Evolutionary conservation across 305 asterid genomes (phyloP).

Genomic region (Euphrasia arctica): DNA sequence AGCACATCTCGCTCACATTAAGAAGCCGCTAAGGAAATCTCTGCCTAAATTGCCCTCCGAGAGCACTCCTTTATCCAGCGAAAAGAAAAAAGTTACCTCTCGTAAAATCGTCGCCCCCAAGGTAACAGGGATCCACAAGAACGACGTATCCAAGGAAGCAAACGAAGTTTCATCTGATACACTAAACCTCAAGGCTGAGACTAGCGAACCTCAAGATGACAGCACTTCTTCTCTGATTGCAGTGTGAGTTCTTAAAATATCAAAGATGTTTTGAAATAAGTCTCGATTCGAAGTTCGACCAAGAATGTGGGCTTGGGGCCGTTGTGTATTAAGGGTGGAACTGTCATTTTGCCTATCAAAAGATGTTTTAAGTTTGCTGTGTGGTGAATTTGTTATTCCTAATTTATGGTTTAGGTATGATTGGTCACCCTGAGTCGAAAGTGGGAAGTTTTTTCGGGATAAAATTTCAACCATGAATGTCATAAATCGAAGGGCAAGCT

Average conservation of each 20-base stretch:
- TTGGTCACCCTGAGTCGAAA: slow-evolving; percentile 29
- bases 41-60: slow-evolving; percentile 83
- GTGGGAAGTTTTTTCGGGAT: slow-evolving; percentile 35
- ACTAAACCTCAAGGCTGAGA: slow-evolving; percentile 26
- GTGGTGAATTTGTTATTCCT: slow-evolving; percentile 40
- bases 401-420: slow-evolving; percentile 38
- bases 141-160: slow-evolving; percentile 26
- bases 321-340: slow-evolving; percentile 36
- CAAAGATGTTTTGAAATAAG: slow-evolving; percentile 40
- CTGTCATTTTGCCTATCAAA: slow-evolving; percentile 37
- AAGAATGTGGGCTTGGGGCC: slow-evolving; percentile 31
- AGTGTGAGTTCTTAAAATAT: slow-evolving; percentile 25
- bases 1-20: slow-evolving; percentile 40
- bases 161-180: slow-evolving; percentile 31
- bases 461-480: slow-evolving; percentile 31
- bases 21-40: slow-evolving; percentile 66
- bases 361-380: slow-evolving; percentile 36
- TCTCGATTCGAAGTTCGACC: slow-evolving; percentile 27
- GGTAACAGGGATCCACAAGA: slow-evolving; percentile 32
- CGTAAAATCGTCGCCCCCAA: slow-evolving; percentile 36
- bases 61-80: slow-evolving; percentile 40
- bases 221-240: slow-evolving; percentile 4
- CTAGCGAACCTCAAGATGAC: slow-evolving; percentile 33
- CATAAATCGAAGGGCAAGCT: neutral
- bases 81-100: slow-evolving; percentile 42